Evolutionary conservation across 2,329 filamentous ascomycete species (phyloP), one percentile per base, ranked within the genome.

Genomic region (Ascochyta rabiei): DNA sequence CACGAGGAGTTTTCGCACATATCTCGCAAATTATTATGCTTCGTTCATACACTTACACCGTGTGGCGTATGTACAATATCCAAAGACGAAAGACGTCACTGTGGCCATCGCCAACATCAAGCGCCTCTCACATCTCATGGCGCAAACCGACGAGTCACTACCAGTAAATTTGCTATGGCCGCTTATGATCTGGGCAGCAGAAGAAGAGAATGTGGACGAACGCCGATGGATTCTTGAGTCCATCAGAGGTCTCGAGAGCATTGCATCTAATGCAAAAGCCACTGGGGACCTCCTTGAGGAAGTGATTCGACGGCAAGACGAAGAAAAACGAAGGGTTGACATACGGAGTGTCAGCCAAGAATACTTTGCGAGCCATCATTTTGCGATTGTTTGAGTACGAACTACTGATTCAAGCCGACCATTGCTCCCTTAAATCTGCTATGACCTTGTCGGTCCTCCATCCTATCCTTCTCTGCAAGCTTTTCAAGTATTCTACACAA

Each of bases 91-190:
- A n/a, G 80, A 83, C 47, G 77, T 81, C 1, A 67, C 66, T 2
- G 76, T 79, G 28, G 82, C 81, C 1, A 75, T 84, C 48, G 66
- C 68, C n/a, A 79, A 80, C 38, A 84, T 84, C 56, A 79, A 79
- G 24, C 75, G 71, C 12, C 71, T 84, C 3, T 77, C 79, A 18
- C 75, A 76, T 31, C 72, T 80, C 31, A 80, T 84, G 49, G 72
- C 76, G 13, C 74, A 79, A 24, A 69, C 69, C 1, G 76, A 79
- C 12, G 77, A 81, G 30, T 74, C 79, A 8, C 70, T 84, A 2
- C 82, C 83, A 0, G 81, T 84, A 42, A 85, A 82, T 54, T 80
- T 84, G 74, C 73, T 85, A 5, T 85, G 82, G 84, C 82, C 82
- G 1, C 67, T 84, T 7, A 70, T 85, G 35, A 83, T 86, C 79